Base-by-base conservation (phyloP, 2,329 filamentous ascomycete genomes). In the Cordyceps militaris region DNA sequence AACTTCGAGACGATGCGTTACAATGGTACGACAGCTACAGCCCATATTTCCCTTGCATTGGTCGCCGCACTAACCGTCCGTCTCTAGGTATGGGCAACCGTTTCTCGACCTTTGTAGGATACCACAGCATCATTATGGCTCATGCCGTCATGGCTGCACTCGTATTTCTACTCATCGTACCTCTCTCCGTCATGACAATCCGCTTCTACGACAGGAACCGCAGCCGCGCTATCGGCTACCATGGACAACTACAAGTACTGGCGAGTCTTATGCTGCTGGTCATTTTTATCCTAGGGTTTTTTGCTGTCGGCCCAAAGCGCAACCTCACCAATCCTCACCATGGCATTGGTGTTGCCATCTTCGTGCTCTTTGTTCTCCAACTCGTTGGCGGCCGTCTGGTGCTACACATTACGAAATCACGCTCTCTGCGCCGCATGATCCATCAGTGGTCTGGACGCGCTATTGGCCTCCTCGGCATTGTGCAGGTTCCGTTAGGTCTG, bases 401-500 rank as follows among this genome's bases (percentile, higher is more conserved):
- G 40, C 75, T 73, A 57, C 73, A 78, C 58, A 78, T 83, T 53
- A 72, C 71, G 42, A 75, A 75, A 52, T 73, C 75, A 32, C 77
- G 75, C 52, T 79, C 79, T 19, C 66, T 81, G 14, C 74, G 81
- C 21, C 71, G 78, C 38, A 79, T 88, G 79, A 71, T 97, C 43
- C 94, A 99, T 73, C 88, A 92, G 68, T 97, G 94, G 91, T 74
- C 89, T 19, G 94, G 94, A 19, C 80, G 92, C 58, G 75, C 82
- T 0, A 84, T 93, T 65, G 87, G 89, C 3, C 73, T 97, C 19
- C 77, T 99, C 4, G 94, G 90, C 0, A 85, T 97, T 63, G 81
- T 86, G 3, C 94, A 99, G 69, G 84, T 99, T 11, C 88, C 94
- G 0, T 79, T 99, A 0, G 94, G 94, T 0, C 78, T 99, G 48